Base-by-base conservation (phyloP, 2,329 filamentous ascomycete species). In the Aspergillus hortae region DNA sequence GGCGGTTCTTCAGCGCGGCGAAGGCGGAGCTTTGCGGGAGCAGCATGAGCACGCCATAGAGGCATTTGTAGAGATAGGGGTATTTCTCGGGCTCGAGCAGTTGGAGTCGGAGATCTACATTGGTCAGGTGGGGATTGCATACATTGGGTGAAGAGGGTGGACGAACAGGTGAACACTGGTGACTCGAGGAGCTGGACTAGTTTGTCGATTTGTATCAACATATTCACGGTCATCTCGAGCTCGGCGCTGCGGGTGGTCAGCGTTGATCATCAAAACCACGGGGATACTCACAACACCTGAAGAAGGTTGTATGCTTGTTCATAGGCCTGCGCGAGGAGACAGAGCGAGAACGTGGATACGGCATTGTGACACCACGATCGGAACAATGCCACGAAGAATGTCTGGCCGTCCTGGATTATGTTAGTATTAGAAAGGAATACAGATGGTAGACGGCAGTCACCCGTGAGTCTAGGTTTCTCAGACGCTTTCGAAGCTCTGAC, bases 351-450 rank as follows among this genome's bases (percentile, higher is more conserved):
- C 0, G 94, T 97, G 6, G 94, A 92, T 5, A 99, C 95, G 2
- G 94, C 92, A 65, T 99, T 99, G 69, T 96, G 94, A 67, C 94
- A 99, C 94, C 94, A 99, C 4, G 92, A 95, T 52, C 90, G 85
- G 73, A 99, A 99, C 3, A 99, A 77, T 2, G 92, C 85, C 12
- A 96, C 90, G 64, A 99, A 99, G 68, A 99, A 91, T 3, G 88
- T 88, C 76, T 99, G 94, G 0, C 92, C 94, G 59, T 99, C 95
- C 86, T 89, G 56, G 32, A 41, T 14, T 9, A 36, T 32, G 54
- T 72, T 54, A 67, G 58, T 12, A 7, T 44, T 4, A 23, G 21
- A 35, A 15, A 21, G 15, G 12, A 25, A 21, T 15, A 40, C 12
- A 4, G 33, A 25, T 9, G 23, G 9, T 9, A 27, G 21, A 38